Evolutionary conservation across 352 stramenopile genomes (phyloP).

Genomic region (Globisporangium heterothallicum): DNA sequence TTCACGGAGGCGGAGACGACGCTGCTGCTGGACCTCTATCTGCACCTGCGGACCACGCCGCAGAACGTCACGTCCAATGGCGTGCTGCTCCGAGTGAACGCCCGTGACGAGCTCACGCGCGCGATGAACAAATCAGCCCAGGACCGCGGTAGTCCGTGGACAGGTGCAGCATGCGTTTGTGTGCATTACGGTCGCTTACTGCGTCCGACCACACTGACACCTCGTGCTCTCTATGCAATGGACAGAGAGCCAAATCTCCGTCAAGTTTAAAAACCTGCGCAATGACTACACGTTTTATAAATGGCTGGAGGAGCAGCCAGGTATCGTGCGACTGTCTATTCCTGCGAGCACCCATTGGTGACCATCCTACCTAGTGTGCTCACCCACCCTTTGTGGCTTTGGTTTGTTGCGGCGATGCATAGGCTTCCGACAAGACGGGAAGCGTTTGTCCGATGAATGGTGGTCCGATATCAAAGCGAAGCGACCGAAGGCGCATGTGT

Average conservation of each 20-base stretch:
- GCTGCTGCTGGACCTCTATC: conserved; percentile 48
- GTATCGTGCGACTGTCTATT: background rate
- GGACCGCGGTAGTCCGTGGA: conserved; percentile 30
- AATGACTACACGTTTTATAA: conserved; percentile 42
- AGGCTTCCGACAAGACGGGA: background rate
- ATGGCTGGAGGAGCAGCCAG: conserved; percentile 40
- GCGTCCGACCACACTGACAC: no score
- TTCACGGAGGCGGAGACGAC: conserved; percentile 47
- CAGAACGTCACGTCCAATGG: conserved; percentile 44
- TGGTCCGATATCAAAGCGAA: conserved; percentile 35
- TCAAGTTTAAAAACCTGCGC: conserved; percentile 68
- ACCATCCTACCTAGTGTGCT: background rate
- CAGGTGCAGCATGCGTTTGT: conserved; percentile 11
- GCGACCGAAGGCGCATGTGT: conserved; percentile 43
- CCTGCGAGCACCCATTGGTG: background rate
- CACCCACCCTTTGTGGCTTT: background rate
- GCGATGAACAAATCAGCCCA: conserved; percentile 35
- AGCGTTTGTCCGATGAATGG: conserved; percentile 37
- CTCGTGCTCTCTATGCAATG: background rate
- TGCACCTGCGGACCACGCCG: conserved; percentile 26
- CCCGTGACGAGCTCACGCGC: conserved; percentile 36
- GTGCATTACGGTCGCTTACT: background rate
- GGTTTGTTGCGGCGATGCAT: background rate
- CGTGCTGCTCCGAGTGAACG: conserved; percentile 39
- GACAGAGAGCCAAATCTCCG: conserved; percentile 42